Base-by-base conservation (phyloP, 2,329 filamentous ascomycete genomes). In the Epichloe aotearoae region DNA sequence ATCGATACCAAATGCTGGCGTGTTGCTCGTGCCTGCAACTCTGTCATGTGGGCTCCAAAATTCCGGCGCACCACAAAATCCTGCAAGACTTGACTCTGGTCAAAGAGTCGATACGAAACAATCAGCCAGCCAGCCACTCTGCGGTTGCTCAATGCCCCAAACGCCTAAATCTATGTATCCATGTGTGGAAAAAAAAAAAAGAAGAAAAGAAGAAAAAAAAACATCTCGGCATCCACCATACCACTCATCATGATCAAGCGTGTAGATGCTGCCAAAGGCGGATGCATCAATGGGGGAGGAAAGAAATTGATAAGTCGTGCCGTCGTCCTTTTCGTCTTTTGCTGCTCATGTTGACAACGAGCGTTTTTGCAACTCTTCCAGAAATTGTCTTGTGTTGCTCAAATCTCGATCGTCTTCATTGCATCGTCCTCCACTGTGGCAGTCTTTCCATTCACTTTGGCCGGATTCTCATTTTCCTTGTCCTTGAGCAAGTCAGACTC, bases 391-490 rank as follows among this genome's bases (percentile, higher is more conserved):
- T 2, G 12, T 37, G 19, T 17, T 26, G 10, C 47, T 63, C 53
- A 81, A 58, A 81, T 81, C 64, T 80, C 76, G 64, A 81, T 81
- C 54, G 75, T 77, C 69, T 79, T 81, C 76, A 81, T 78, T 34
- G 69, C 66, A 53, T 73, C 75, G 50, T 77, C 76, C 11, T 66
- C 57, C 39, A 69, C 65, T 50, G 68, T 66, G 7, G 65, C 60
- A 52, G 70, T 64, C 60, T 75, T 76, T 52, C 70, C 72, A 53
- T 72, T 73, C 37, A 60, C 54, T 54, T 70, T 72, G 37, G 63
- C 61, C 15, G 59, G 51, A 54, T 55, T 61, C 56, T 65, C 64
- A 51, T 69, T 72, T 55, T 66, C 70, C 53, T 69, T 69, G 47
- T 64, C 58, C 45, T 69, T 66, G 49, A 66, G 58, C n/a, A 66